These are phyloP conservation scores for Arthroderma sp. DNA, from an alignment of 2,329 filamentous ascomycete species.

Conservation along the genomic window DNA sequence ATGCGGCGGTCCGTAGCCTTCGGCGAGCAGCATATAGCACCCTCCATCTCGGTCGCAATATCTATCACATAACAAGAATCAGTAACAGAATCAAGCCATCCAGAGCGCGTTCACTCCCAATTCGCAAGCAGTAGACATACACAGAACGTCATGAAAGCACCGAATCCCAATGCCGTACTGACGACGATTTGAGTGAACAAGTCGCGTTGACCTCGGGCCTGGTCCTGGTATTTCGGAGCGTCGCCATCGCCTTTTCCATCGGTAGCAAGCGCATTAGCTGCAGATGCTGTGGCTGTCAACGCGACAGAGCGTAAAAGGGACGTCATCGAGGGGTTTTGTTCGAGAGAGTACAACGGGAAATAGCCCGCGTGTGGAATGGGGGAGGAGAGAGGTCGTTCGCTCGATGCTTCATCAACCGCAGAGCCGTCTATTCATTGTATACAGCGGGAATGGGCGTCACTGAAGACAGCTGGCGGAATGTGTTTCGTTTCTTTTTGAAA, in stretches of 20 bases:
- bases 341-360: too few species aligned
- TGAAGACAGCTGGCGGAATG: too few species aligned
- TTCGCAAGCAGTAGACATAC: slow-evolving; percentile 19
- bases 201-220: slow-evolving; percentile 24
- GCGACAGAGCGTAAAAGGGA: slow-evolving; percentile 9
- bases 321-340: slow-evolving; percentile 5
- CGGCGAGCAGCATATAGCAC: slow-evolving; percentile 81
- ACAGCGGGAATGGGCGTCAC: too few species aligned
- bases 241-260: slow-evolving; percentile 9
- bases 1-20: slow-evolving; percentile 53
- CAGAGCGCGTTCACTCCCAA: too few species aligned
- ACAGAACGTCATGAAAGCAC: slow-evolving; percentile 35
- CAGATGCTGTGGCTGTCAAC: slow-evolving; percentile 12
- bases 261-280: slow-evolving; percentile 1
- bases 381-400: too few species aligned
- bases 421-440: too few species aligned
- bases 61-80: slow-evolving; percentile 33
- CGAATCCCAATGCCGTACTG: slow-evolving; percentile 29
- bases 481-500: too few species aligned
- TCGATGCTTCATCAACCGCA: too few species aligned
- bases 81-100: background rate
- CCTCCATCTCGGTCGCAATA: slow-evolving; percentile 83
- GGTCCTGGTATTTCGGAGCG: slow-evolving; percentile 19
- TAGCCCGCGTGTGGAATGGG: too few species aligned
- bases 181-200: slow-evolving; percentile 33